Base-by-base conservation (phyloP, 2,329 filamentous ascomycete genomes). In the Beauveria bassiana region DNA sequence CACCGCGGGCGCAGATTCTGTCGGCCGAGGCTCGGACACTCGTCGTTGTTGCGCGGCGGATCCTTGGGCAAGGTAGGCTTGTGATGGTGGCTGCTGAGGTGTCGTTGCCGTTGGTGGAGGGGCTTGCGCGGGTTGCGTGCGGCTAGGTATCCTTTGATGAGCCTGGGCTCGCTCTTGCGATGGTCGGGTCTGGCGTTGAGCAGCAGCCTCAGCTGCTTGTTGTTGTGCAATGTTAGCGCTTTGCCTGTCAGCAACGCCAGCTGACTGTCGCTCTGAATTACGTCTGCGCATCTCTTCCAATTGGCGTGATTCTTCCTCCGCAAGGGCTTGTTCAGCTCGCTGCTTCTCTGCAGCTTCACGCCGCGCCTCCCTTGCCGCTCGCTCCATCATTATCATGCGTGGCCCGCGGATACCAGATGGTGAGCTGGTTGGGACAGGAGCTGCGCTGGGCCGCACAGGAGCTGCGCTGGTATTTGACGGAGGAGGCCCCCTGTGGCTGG, bases 311-410 rank as follows among this genome's bases (percentile, higher is more conserved):
- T 87, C 85, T 61, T 82, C 78, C 64, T 84, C 83, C 1, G 79
- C 81, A 64, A 83, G 79, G 67, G 84, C 81, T 67, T 82, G 79
- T 72, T 85, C 82, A 71, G 78, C 69, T 42, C 68, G 64, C 24
- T 71, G 68, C 66, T 86, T 83, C 69, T 89, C 86, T 49, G 83
- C 82, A 70, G 90, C 86, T 50, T 87, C 87, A 67, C 83, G 82
- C 62, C 87, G 79, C 28, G 88, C 86, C 73, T 96, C 91, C 64
- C 93, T 84, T 66, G 90, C 89, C 61, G 84, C 83, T 61, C 93
- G 87, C 72, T 93, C 87, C 74, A 90, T 86, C 93, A 97, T 96
- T 69, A 98, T 93, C 77, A 93, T 89, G 66, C 89, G 86, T 18
- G 93, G 93, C 42, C 92, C 93, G 67, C 88, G 85, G 64, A 97